Evolutionary conservation across 768 basidiomycete species (phyloP), one percentile per base, ranked within the genome.

Genomic region (Agrocybe pediades): DNA sequence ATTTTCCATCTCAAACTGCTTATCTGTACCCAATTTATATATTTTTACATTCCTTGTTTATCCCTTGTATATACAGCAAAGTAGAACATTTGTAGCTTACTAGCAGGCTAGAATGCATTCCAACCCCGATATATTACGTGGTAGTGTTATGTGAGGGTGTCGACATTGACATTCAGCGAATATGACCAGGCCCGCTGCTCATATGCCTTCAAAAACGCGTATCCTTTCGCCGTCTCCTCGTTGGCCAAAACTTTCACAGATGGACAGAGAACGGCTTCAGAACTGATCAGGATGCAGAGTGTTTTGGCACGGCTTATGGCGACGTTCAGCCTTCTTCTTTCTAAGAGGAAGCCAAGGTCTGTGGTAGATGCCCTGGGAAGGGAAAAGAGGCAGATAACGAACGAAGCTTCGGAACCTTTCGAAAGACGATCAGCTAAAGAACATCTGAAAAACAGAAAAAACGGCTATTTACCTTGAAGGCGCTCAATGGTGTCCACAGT

Each of bases 301-400:
- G 75, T 74, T 65, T 80, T 80, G 23, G 79, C 77, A 36, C 80
- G 74, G 62, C 78, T 80, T 46, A 82, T 81, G 3, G 78, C 79
- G 0, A 82, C 80, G 55, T 82, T 82, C 20, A 82, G 61, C 6
- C 80, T 63, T 42, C 80, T 68, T 15, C 80, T 71, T 50, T 80
- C 76, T 11, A 82, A 64, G 7, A 82, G 61, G 56, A 81, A 82
- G 1, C 63, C 65, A 4, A 79, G 66, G 53, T 78, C 75, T 2
- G 68, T 55, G 1, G 66, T 60, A 23, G 71, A 65, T 1, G 68
- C 62, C 26, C 68, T 71, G 20, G 79, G 76, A 16, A 79, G 57
- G 9, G 80, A 78, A 62, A 82, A 79, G 15, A 81, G 62, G 49
- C 79, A 82, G 27, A 82, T 78, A 7, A 82, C 81, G 46, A 81